phyloP scores from a whole-genome alignment of 768 basidiomycete species.

The Podaxis rugospora region DNA sequence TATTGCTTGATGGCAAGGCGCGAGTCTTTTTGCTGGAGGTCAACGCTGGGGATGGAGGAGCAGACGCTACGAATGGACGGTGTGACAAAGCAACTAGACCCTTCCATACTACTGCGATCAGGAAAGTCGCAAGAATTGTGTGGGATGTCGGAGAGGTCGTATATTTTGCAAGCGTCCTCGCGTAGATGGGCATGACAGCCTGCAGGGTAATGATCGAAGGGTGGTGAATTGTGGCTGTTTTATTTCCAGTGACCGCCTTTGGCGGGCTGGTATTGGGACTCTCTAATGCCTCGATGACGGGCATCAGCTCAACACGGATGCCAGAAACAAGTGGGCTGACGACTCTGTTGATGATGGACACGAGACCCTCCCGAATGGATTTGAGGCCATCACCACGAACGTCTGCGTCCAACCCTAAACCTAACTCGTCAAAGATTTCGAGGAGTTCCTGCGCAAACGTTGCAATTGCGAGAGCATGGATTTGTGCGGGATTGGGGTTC shows the following conservation, averaged over 20 bases:
- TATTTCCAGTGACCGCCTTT: conserved; percentile 28
- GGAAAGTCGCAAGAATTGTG: conserved; percentile 58
- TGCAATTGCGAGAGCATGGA: conserved; percentile 65
- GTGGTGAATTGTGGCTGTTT: conserved; percentile 37
- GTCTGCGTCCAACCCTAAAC: conserved; percentile 59
- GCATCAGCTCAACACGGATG: conserved; percentile 57
- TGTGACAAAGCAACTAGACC: conserved; percentile 67
- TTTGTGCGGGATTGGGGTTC: conserved; percentile 59
- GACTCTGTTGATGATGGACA: conserved; percentile 63
- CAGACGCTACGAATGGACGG: conserved; percentile 39
- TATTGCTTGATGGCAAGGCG: conserved; percentile 32
- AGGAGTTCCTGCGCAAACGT: conserved; percentile 73
- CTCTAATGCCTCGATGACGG: conserved; percentile 63
- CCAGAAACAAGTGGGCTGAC: conserved; percentile 58
- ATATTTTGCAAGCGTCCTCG: conserved; percentile 52
- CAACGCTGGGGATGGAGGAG: conserved; percentile 30
- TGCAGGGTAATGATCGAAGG: conserved; percentile 59
- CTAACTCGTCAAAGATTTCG: conserved; percentile 62
- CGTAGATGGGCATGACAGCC: conserved; percentile 57
- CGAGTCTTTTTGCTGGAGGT: conserved; percentile 27
- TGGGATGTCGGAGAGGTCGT: conserved; percentile 52
- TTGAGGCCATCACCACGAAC: conserved; percentile 65
- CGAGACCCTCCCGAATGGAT: conserved; percentile 62
- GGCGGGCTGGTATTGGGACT: conserved; percentile 26
- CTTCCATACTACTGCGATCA: conserved; percentile 74